Evolutionary conservation across 768 basidiomycete genomes (phyloP).

Genomic region (Harrya chromipes): DNA sequence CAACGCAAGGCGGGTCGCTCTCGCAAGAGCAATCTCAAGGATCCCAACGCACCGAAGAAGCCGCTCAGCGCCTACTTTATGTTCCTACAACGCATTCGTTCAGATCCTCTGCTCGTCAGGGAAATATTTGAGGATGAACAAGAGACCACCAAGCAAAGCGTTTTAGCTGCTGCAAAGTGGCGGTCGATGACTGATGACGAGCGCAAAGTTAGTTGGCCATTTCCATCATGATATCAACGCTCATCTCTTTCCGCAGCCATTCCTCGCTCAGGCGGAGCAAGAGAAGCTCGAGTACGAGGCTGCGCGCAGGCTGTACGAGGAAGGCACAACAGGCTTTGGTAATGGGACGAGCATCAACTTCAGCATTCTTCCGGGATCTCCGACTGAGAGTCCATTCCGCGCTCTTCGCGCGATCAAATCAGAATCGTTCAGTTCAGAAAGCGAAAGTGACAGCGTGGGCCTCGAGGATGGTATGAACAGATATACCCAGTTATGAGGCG

Average conservation of each 20-base stretch:
- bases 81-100: constrained; percentile 89
- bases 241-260: constrained; percentile 56
- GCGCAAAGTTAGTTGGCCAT: constrained; percentile 63
- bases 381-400: constrained; percentile 43
- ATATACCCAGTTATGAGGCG: constrained; percentile 32
- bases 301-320: constrained; percentile 83
- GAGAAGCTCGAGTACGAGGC: constrained; percentile 94
- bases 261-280: constrained; percentile 89
- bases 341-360: constrained; percentile 77
- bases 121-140: constrained; percentile 87
- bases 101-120: constrained; percentile 66
- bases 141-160: constrained; percentile 94
- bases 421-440: constrained; percentile 63
- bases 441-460: constrained; percentile 62
- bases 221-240: constrained; percentile 3
- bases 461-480: constrained; percentile 47
- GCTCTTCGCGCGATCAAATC: constrained; percentile 48
- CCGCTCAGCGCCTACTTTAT: constrained; percentile 93
- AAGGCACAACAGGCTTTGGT: constrained; percentile 64
- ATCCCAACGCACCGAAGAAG: constrained; percentile 96
- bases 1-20: constrained; percentile 93
- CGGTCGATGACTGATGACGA: constrained; percentile 90
- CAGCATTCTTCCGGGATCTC: constrained; percentile 71
- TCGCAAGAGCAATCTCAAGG: constrained; percentile 91
- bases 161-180: constrained; percentile 91